These are phyloP conservation scores for Daldinia concentrica DNA, from an alignment of 495 filamentous ascomycete genomes.

Conservation along the genomic window DNA sequence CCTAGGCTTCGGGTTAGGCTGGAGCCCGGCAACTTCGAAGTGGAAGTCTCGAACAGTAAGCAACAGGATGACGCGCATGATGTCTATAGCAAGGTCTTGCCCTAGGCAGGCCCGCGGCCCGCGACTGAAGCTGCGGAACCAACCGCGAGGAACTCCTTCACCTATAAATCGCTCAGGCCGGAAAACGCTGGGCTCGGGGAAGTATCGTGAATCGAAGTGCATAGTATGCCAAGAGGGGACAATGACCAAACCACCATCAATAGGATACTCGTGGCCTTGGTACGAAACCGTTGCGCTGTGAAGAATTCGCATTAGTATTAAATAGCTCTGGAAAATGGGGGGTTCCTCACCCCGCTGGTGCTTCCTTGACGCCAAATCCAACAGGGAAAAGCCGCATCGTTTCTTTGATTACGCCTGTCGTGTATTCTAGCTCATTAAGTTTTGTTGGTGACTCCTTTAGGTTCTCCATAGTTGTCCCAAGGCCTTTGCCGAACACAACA, in stretches of 20 bases:
- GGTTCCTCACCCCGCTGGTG: not conserved
- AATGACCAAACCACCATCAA: not conserved
- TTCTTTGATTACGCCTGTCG: not conserved
- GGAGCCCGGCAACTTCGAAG: not conserved
- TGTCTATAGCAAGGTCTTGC: not conserved
- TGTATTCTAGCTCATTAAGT: not conserved
- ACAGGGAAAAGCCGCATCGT: not conserved
- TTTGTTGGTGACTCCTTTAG: not conserved
- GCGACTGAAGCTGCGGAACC: not conserved
- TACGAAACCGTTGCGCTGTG: not conserved
- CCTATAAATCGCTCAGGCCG: not conserved
- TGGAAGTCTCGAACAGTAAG: not conserved
- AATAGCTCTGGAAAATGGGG: not conserved
- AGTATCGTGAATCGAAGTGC: not conserved
- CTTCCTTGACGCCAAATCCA: not conserved
- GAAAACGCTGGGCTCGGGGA: not conserved
- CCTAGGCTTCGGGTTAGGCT: not conserved
- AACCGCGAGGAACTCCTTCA: not conserved
- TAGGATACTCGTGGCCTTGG: not conserved
- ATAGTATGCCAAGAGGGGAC: not conserved
- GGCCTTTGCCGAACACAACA: not conserved
- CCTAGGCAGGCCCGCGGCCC: not conserved
- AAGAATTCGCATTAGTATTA: not conserved
- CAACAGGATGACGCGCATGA: not conserved
- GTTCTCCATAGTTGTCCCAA: not conserved